Percentiles rank a stretch among this genome's conserved stretches.
phyloP scores from a whole-genome alignment of 2,329 filamentous ascomycete species.

The Aspergillus pseudoglaucus region DNA sequence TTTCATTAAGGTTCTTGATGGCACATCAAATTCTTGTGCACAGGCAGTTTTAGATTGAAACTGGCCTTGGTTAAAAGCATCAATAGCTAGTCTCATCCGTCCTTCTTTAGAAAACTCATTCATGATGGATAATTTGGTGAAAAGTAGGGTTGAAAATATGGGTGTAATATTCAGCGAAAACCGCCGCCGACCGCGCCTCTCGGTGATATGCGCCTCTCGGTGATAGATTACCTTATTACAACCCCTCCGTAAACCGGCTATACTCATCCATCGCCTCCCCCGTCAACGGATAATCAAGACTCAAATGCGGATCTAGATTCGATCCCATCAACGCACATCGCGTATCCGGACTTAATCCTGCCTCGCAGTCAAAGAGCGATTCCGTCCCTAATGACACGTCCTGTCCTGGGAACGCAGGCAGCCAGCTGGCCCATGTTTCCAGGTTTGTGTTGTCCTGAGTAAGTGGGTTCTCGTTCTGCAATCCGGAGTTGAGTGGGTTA shows the following conservation, averaged over 20 bases:
- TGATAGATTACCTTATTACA: too few species aligned
- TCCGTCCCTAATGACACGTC: slow-evolving; percentile 18
- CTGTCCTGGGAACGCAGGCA: slow-evolving; percentile 21
- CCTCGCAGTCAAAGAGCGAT: slow-evolving; percentile 12
- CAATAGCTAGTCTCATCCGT: too few species aligned
- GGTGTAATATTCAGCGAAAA: too few species aligned
- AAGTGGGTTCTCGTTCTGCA: slow-evolving; percentile 1
- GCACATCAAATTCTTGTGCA: too few species aligned
- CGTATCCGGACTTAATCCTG: slow-evolving; percentile 7
- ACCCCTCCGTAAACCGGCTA: background rate
- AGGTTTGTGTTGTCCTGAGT: background rate
- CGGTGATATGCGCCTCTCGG: too few species aligned
- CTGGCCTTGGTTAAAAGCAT: too few species aligned
- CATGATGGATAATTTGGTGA: too few species aligned
- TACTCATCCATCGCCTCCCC: background rate
- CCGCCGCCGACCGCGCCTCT: too few species aligned
- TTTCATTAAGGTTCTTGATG: too few species aligned
- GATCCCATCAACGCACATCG: slow-evolving; percentile 15
- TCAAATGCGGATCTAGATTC: slow-evolving; percentile 17
- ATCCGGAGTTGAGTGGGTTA: slow-evolving; percentile 4
- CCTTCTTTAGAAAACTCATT: too few species aligned
- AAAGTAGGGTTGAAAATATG: too few species aligned
- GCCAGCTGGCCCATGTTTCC: slow-evolving; percentile 6
- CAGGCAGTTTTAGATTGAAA: too few species aligned
- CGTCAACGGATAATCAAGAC: background rate